These are phyloP conservation scores for Panellus pusillus DNA, from an alignment of 768 basidiomycete species.

Conservation along the genomic window DNA sequence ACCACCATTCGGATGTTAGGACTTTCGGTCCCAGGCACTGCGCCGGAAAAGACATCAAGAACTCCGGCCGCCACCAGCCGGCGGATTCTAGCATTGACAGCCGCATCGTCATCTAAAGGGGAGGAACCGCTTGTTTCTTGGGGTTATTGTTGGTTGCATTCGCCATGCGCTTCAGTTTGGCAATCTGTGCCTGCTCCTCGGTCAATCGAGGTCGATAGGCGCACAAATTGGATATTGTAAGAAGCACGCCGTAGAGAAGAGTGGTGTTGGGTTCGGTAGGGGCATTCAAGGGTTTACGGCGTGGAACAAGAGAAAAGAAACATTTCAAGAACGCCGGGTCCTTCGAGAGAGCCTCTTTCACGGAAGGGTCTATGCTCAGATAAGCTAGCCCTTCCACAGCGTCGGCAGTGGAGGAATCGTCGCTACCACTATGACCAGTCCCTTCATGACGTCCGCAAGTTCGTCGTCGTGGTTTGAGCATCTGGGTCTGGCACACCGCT, in stretches of 20 bases:
- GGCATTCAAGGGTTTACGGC: constrained; percentile 36
- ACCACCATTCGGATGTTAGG: constrained; percentile 55
- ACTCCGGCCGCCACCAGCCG: constrained; percentile 61
- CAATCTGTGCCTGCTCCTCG: constrained; percentile 81
- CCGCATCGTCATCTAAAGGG: constrained; percentile 61
- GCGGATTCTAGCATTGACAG: constrained; percentile 62
- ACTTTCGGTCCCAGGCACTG: constrained; percentile 62
- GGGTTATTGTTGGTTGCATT: constrained; percentile 34
- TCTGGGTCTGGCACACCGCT: constrained; percentile 17
- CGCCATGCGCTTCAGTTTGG: constrained; percentile 78
- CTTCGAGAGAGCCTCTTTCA: constrained; percentile 63
- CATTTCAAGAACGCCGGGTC: constrained; percentile 53
- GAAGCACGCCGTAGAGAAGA: constrained; percentile 74
- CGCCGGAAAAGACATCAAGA: constrained; percentile 58
- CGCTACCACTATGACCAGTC: constrained; percentile 45
- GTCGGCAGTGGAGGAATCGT: constrained; percentile 50
- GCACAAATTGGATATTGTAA: constrained; percentile 75
- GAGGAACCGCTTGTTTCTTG: constrained; percentile 32
- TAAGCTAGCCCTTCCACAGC: constrained; percentile 87
- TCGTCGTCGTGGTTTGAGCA: constrained; percentile 38
- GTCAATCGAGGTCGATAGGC: constrained; percentile 68
- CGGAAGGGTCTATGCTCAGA: constrained; percentile 59
- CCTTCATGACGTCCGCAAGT: constrained; percentile 57
- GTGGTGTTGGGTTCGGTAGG: constrained; percentile 42
- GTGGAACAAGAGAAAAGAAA: constrained; percentile 59